These are phyloP conservation scores for Rhododendron molle DNA, from an alignment of 148 eudicot genomes.

Conservation along the genomic window DNA sequence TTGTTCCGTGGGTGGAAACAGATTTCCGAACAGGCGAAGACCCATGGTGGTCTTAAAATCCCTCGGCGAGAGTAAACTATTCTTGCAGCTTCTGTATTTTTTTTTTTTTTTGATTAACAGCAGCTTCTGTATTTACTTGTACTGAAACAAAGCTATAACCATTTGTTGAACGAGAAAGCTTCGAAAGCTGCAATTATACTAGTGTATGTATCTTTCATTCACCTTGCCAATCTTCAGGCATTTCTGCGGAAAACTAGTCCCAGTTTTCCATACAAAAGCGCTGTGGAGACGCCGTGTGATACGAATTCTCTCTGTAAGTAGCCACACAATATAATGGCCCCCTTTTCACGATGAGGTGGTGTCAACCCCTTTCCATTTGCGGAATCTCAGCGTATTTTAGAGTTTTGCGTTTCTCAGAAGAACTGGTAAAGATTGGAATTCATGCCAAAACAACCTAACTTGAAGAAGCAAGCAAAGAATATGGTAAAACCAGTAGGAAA, in stretches of 20 bases:
- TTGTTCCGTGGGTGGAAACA: conserved; percentile 87
- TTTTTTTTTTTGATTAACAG: too few relatives aligned
- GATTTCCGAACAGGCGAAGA: conserved; percentile 84
- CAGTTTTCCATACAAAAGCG: not conserved
- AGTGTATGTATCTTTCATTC: not conserved
- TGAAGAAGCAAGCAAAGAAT: not conserved
- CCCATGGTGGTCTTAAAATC: conserved; percentile 75
- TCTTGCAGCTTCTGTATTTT: not conserved
- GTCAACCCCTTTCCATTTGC: not conserved
- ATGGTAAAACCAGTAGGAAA: not conserved
- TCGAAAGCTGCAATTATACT: not conserved
- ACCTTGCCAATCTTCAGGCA: not conserved
- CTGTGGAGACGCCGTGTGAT: not conserved
- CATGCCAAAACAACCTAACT: not conserved
- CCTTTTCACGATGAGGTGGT: not conserved
- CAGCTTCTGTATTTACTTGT: not conserved
- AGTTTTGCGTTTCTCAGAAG: not conserved
- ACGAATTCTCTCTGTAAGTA: not conserved
- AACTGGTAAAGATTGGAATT: not conserved
- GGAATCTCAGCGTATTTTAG: not conserved
- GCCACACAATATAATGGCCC: not conserved
- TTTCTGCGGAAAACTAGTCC: not conserved
- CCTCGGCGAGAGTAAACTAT: not conserved
- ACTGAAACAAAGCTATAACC: not conserved
- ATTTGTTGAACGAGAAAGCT: not conserved